Base-by-base conservation (phyloP, 208 protist species). In the Herpetomonas muscarum region DNA sequence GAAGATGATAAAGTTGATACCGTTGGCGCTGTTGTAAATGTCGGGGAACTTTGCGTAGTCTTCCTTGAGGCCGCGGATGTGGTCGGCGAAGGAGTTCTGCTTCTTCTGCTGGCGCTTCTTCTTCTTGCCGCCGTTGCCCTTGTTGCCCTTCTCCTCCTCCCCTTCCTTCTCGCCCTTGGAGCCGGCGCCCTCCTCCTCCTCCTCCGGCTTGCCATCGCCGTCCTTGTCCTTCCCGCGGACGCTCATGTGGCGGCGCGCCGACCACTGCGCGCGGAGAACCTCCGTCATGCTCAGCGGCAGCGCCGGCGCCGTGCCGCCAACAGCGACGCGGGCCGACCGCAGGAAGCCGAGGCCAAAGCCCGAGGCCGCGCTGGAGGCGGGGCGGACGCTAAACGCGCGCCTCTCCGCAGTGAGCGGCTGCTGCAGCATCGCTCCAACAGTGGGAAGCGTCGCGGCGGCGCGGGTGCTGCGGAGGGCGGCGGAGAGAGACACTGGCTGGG, bases 1-100 rank as follows among this genome's bases (percentile, higher is more conserved):
- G 67, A 96, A 96, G 52, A 96, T 50, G 42, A 96, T 32, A 54
- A 96, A 93, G 59, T 91, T 87, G 41, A 93, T 69, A n/a, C 66
- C 67, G 62, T 93, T 96, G 30, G 79, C 81, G 55, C 75, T 88
- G 79, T 96, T 96, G 68, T 96, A 96, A 45, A 96, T 96, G 55
- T 92, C 82, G 3, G 84, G 79, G 50, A 90, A 92, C 30, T 74
- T 82, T 34, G 64, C 50, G 67, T 81, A 82, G 60, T 96, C 90
- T 24, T 87, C 66, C 31, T 70, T 70, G 28, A 96, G 70, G 54
- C 70, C 77, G 45, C 72, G 53, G 30, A 82, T 39, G 61, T 96
- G 76, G 30, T 86, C 83, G 29, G 58, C 62, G 55, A 92, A 74
- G 31, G 66, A 58, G 37, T 61, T 68, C 28, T 28, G 29, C 60